Evolutionary conservation across 306 rosid species (phyloP).

Genomic region (Oxytropis ochrocephala): DNA sequence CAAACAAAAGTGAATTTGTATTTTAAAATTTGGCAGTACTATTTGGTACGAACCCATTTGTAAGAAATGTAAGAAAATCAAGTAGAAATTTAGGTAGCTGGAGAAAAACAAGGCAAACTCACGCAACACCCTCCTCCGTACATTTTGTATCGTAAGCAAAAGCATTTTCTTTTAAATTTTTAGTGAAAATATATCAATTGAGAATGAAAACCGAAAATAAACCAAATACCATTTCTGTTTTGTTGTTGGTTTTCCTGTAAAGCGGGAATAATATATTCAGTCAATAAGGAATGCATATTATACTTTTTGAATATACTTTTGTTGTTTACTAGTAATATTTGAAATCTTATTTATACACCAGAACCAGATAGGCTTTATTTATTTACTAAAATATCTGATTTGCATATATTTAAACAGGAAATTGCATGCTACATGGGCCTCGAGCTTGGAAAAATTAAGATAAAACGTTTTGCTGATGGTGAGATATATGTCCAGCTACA

Average conservation of each 20-base stretch:
- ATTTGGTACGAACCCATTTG: too few relatives aligned
- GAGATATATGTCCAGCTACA: constrained; percentile 96
- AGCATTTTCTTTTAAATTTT: neutral
- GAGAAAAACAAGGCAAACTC: too few relatives aligned
- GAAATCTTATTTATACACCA: neutral
- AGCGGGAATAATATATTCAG: neutral
- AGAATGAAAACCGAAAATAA: neutral
- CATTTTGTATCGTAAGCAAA: too few relatives aligned
- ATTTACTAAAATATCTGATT: neutral
- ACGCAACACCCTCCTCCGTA: too few relatives aligned
- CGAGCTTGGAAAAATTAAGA: constrained; percentile 79
- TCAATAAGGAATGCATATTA: neutral
- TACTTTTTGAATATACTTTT: neutral
- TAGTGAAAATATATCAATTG: neutral
- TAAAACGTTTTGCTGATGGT: constrained; percentile 93
- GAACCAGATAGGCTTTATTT: neutral
- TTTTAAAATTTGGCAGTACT: too few relatives aligned
- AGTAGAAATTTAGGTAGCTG: too few relatives aligned
- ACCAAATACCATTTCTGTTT: neutral
- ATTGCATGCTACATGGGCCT: constrained; percentile 95
- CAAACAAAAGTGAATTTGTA: too few relatives aligned
- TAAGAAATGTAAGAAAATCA: too few relatives aligned
- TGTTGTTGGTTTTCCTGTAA: too few relatives aligned
- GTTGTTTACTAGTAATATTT: constrained; percentile 4
- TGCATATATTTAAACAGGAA: constrained; percentile 41